Evolutionary conservation across 306 rosid genomes (phyloP).

Genomic region (Vigna unguiculata): DNA sequence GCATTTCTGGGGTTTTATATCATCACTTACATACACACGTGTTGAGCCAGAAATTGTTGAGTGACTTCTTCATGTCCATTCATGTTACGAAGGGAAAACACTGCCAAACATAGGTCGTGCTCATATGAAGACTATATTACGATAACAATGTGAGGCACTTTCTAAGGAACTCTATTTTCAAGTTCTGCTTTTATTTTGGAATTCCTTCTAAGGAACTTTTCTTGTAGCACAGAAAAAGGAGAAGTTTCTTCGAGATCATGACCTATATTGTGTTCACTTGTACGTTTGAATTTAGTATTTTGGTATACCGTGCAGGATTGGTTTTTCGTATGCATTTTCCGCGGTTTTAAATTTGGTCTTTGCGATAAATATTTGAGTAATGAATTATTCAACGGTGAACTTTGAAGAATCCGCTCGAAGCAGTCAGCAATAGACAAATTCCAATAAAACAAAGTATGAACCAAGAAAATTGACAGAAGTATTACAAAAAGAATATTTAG

Average conservation of each 20-base stretch:
- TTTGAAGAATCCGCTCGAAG: neutral
- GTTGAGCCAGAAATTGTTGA: neutral
- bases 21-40: slow-evolving; percentile 43
- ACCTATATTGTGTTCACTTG: neutral
- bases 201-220: neutral
- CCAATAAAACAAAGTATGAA: neutral
- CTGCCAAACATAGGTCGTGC: slow-evolving; percentile 32
- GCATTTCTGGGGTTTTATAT: neutral
- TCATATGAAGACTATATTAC: neutral
- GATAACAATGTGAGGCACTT: neutral
- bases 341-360: slow-evolving; percentile 5
- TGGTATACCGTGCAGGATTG: too few relatives aligned
- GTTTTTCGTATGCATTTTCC: neutral
- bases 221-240: neutral
- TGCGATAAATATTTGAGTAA: neutral
- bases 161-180: too few relatives aligned
- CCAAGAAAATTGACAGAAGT: neutral
- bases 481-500: neutral
- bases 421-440: neutral
- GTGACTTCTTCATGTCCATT: slow-evolving; percentile 36
- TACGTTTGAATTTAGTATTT: neutral
- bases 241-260: neutral
- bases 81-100: slow-evolving; percentile 12
- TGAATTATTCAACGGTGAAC: neutral
- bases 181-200: neutral